These are phyloP conservation scores for Phytophthora europaea DNA, from an alignment of 352 stramenopile species.

Conservation along the genomic window DNA sequence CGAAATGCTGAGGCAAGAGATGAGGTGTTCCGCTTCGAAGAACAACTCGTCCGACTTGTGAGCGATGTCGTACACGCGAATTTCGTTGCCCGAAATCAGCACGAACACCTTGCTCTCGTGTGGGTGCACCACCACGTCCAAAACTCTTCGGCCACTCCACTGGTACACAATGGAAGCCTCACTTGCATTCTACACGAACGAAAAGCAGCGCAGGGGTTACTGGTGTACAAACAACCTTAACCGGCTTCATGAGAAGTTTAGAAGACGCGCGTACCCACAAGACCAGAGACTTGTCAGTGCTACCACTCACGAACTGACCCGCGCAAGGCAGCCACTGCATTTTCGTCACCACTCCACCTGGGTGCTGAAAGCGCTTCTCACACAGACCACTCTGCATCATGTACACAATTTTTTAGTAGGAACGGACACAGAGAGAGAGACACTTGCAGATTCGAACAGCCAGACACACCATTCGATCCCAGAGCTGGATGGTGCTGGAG, in stretches of 20 bases:
- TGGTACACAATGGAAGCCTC: conserved; percentile 68
- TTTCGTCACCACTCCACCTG: conserved; percentile 54
- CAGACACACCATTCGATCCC: conserved; percentile 56
- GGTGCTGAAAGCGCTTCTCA: conserved; percentile 67
- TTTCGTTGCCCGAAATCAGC: conserved; percentile 61
- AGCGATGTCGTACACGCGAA: conserved; percentile 70
- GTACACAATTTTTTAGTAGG: background rate
- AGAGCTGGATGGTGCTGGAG: conserved; percentile 73
- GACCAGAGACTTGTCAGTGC: conserved; percentile 76
- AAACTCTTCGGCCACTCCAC: conserved; percentile 69
- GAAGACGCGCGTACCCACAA: conserved; percentile 65
- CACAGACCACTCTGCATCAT: conserved; percentile 55
- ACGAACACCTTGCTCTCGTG: conserved; percentile 66
- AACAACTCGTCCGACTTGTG: conserved; percentile 71
- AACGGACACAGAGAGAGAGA: background rate
- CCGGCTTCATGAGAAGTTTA: background rate
- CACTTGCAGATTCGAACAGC: background rate
- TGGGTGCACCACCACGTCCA: conserved; percentile 72
- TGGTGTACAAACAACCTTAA: background rate
- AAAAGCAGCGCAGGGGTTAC: background rate
- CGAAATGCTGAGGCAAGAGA: conserved; percentile 68
- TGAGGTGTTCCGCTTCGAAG: conserved; percentile 58
- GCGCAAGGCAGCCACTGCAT: conserved; percentile 70
- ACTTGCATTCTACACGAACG: conserved; percentile 51
- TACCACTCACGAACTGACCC: conserved; percentile 76